Percentiles rank a stretch among this genome's conserved stretches.
phyloP scores from a whole-genome alignment of 148 eudicot species.

The Spergularia bocconei region DNA sequence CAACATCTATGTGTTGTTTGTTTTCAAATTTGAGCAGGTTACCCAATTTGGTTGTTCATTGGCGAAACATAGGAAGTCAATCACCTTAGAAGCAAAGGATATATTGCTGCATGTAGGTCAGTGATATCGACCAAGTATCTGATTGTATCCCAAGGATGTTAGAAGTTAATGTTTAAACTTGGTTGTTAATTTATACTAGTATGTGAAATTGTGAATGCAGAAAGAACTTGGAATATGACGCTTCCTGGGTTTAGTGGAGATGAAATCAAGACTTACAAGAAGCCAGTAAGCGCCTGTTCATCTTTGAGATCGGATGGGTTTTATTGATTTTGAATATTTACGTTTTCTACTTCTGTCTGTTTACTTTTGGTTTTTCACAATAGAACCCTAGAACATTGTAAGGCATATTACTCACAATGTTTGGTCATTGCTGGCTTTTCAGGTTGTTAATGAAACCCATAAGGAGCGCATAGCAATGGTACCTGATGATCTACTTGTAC shows the following conservation, averaged over 20 bases:
- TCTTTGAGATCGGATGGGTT: neutral
- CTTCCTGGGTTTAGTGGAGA: constrained; percentile 91
- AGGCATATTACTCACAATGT: too few relatives aligned
- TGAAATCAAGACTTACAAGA: constrained; percentile 68
- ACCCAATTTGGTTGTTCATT: constrained; percentile 86
- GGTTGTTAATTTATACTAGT: neutral
- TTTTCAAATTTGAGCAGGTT: constrained; percentile 46
- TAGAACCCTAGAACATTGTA: too few relatives aligned
- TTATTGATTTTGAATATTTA: neutral
- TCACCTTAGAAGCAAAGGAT: constrained; percentile 88
- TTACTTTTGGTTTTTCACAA: neutral
- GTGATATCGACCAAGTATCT: constrained; percentile 22
- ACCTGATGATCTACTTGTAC: constrained; percentile 20
- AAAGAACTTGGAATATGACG: constrained; percentile 89
- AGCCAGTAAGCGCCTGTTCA: constrained; percentile 50
- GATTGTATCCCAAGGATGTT: neutral
- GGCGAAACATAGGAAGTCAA: constrained; percentile 95
- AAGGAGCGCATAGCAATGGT: constrained; percentile 77
- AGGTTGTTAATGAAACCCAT: constrained; percentile 65
- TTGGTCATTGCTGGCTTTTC: constrained; percentile 24
- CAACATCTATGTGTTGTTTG: neutral
- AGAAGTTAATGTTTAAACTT: neutral
- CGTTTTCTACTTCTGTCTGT: neutral
- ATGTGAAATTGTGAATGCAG: constrained; percentile 50
- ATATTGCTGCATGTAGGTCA: constrained; percentile 88